Evolutionary conservation across 805 yeast species (phyloP).

Genomic region (Komagataella kurtzmanii): DNA sequence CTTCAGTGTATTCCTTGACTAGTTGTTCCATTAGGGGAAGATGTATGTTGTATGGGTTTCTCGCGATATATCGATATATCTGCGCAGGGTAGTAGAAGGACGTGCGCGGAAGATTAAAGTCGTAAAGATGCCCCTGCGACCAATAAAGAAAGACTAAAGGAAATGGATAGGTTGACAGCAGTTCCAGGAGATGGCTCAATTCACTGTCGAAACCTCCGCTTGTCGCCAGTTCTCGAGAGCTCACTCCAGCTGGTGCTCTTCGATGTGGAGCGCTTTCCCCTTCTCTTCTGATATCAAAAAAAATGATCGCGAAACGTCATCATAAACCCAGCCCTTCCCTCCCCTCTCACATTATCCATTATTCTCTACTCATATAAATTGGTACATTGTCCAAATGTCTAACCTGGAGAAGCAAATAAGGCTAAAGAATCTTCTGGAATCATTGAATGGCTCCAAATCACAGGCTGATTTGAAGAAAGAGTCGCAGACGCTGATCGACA

Average conservation of each 20-base stretch:
- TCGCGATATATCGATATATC: neutral
- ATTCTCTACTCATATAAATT: neutral
- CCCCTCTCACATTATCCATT: neutral
- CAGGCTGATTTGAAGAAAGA: neutral
- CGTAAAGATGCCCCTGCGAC: neutral
- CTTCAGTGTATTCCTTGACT: neutral
- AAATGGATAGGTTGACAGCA: neutral
- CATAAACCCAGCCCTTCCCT: neutral
- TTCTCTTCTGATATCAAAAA: neutral
- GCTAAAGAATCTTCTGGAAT: neutral
- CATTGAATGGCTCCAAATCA: neutral
- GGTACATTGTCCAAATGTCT: neutral
- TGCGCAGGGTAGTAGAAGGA: too few species aligned
- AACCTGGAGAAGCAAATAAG: neutral
- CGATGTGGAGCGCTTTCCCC: neutral
- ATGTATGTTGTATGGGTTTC: neutral
- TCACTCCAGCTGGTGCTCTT: neutral
- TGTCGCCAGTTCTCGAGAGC: neutral
- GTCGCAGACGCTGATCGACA: neutral
- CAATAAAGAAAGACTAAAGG: neutral
- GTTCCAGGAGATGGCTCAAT: too few species aligned
- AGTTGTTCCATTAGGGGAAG: neutral
- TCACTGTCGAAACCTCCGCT: too few species aligned
- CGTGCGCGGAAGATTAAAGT: neutral
- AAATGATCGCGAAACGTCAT: neutral